Percentiles rank a stretch among this genome's conserved stretches.
Conservation (phyloP, 192 early-diverging fungal genomes). For the Entomortierella beljakovae region DNA sequence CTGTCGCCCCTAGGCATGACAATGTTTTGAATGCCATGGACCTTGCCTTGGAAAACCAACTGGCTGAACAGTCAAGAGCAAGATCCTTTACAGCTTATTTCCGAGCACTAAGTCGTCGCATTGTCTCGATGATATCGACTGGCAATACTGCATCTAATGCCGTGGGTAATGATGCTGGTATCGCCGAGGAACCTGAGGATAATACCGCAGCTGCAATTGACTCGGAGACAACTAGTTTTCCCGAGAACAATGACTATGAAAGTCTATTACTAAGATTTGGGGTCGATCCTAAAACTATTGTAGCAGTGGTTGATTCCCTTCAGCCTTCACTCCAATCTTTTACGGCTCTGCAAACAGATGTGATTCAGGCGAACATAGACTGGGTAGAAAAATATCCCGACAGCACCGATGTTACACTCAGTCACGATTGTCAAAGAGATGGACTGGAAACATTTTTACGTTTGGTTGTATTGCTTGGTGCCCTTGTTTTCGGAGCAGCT, state of each 20-base stretch:
- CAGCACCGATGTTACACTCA: background rate
- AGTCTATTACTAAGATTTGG: conserved; percentile 7
- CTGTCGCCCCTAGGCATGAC: background rate
- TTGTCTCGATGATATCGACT: background rate
- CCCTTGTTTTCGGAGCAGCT: background rate
- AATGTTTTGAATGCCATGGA: background rate
- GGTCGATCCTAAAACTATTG: background rate
- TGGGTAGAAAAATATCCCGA: background rate
- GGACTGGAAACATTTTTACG: background rate
- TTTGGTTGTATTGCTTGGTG: conserved; percentile 6
- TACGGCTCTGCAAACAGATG: background rate
- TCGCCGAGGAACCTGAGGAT: background rate
- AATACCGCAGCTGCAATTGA: background rate
- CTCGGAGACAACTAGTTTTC: background rate
- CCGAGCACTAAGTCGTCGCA: background rate
- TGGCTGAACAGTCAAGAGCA: background rate
- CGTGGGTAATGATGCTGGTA: background rate
- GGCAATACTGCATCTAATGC: background rate
- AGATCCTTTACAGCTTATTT: conserved; percentile 5
- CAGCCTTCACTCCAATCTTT: conserved; percentile 11
- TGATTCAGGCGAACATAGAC: background rate
- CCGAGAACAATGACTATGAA: conserved; percentile 1
- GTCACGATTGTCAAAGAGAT: background rate
- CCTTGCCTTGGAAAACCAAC: background rate
- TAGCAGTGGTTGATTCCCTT: background rate